A percentile compares a stretch with the other conserved stretches of the same genome.
Evolutionary conservation across 169 alveolate species (phyloP).

Genomic region (Perkinsus marinus): DNA sequence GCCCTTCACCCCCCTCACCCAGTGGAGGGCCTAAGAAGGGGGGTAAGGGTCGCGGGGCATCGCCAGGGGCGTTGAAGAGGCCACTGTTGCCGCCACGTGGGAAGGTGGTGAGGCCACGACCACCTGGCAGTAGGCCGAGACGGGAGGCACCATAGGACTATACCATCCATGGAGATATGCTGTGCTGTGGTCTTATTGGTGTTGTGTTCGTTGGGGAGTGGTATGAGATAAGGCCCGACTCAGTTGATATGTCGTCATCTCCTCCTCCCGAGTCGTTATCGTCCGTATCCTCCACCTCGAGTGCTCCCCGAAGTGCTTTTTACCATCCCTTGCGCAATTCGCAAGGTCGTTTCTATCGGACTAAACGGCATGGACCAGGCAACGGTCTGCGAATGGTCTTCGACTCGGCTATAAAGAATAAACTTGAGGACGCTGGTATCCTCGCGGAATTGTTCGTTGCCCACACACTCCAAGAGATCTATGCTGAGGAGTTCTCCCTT

Average conservation of each 20-base stretch:
- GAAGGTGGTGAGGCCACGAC: too few species aligned
- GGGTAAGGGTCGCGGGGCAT: too few species aligned
- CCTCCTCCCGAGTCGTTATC: neutral
- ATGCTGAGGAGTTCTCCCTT: neutral
- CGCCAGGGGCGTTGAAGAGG: too few species aligned
- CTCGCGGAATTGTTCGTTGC: neutral
- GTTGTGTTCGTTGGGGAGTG: too few species aligned
- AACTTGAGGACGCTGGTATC: neutral
- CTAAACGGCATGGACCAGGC: neutral
- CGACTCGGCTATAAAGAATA: neutral
- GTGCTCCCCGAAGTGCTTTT: neutral
- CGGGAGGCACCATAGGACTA: too few species aligned
- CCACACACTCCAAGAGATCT: neutral
- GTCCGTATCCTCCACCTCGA: neutral
- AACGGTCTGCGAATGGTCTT: neutral
- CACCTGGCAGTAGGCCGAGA: too few species aligned
- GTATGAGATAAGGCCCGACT: neutral
- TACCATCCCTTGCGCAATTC: neutral
- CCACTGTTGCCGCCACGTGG: too few species aligned
- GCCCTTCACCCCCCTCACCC: too few species aligned
- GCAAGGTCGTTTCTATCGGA: neutral
- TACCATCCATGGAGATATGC: too few species aligned
- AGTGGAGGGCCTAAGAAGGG: too few species aligned
- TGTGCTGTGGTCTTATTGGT: too few species aligned
- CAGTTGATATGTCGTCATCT: neutral